These are phyloP conservation scores for Diaporthe vexans DNA, from an alignment of 2,329 filamentous ascomycete species.

Conservation along the genomic window DNA sequence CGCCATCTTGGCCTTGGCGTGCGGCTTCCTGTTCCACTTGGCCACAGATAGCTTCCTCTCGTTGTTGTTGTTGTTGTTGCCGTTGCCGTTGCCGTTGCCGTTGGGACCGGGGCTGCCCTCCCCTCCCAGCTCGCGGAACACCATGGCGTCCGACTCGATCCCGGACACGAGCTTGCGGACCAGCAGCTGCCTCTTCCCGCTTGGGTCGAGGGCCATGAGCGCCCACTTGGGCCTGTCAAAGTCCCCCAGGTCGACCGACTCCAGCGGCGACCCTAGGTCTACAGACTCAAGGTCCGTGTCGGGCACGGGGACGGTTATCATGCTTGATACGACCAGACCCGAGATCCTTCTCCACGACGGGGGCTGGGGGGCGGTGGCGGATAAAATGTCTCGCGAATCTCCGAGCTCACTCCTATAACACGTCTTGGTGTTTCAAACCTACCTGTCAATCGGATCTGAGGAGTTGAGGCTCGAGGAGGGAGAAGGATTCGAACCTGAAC, in stretches of 20 bases:
- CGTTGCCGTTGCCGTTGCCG: no score
- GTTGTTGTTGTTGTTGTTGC: not conserved
- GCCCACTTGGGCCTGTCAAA: not conserved
- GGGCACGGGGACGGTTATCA: no score
- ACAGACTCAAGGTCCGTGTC: not conserved
- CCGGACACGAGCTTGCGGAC: not conserved
- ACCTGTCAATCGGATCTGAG: not conserved
- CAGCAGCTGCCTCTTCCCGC: not conserved
- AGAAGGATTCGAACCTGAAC: not conserved
- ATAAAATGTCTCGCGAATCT: no score
- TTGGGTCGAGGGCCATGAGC: constrained; percentile 1
- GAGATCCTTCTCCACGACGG: no score
- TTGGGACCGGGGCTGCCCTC: no score
- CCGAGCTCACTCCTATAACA: not conserved
- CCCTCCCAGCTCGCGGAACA: not conserved
- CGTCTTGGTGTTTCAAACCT: not conserved
- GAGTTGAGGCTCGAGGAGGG: no score
- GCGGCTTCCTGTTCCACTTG: not conserved
- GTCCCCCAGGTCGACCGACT: not conserved
- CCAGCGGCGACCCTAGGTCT: not conserved
- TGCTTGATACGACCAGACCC: not conserved
- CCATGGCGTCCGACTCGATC: not conserved
- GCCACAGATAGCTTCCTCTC: not conserved
- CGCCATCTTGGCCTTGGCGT: not conserved
- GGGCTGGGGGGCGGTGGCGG: no score